These are phyloP conservation scores for Ramaria sp. DNA, from an alignment of 768 basidiomycete genomes.

Conservation along the genomic window DNA sequence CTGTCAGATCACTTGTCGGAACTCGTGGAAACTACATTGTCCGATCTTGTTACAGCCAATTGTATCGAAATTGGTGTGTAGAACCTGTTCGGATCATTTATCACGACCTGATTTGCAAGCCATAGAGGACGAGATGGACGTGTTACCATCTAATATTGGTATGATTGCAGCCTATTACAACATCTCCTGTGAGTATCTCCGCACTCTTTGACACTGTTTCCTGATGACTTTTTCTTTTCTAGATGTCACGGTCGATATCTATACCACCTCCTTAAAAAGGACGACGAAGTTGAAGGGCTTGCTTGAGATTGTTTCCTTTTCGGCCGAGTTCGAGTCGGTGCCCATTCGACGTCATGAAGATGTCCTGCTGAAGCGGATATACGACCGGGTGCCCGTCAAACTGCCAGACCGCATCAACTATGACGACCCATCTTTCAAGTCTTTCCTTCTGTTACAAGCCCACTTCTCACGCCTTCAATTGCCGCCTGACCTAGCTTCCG, in stretches of 20 bases:
- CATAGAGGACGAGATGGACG: conserved; percentile 87
- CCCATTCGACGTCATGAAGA: conserved; percentile 96
- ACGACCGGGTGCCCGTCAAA: conserved; percentile 96
- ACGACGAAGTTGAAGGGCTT: conserved; percentile 94
- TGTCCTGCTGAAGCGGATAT: conserved; percentile 71
- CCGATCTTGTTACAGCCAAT: conserved; percentile 87
- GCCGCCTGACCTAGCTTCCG: conserved; percentile 87
- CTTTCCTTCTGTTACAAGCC: conserved; percentile 90
- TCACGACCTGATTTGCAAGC: not conserved
- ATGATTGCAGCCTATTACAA: conserved; percentile 99
- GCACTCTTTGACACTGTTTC: not conserved
- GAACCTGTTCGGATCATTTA: not conserved
- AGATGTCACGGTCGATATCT: conserved; percentile 97
- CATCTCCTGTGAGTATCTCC: conserved; percentile 60
- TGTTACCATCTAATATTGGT: conserved; percentile 84
- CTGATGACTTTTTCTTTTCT: conserved; percentile 16
- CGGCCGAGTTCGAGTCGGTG: conserved; percentile 90
- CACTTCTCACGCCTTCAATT: conserved; percentile 92
- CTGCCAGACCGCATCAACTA: conserved; percentile 68
- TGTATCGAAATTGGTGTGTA: conserved; percentile 78
- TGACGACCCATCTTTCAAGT: conserved; percentile 96
- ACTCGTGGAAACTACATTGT: conserved; percentile 86
- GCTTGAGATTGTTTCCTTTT: conserved; percentile 93
- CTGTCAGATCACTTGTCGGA: conserved; percentile 94
- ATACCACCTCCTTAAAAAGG: conserved; percentile 90